Evolutionary conservation across 176 grass and related monocot genomes (phyloP), one percentile per base, ranked within the genome.

Genomic region (Carex pumila): DNA sequence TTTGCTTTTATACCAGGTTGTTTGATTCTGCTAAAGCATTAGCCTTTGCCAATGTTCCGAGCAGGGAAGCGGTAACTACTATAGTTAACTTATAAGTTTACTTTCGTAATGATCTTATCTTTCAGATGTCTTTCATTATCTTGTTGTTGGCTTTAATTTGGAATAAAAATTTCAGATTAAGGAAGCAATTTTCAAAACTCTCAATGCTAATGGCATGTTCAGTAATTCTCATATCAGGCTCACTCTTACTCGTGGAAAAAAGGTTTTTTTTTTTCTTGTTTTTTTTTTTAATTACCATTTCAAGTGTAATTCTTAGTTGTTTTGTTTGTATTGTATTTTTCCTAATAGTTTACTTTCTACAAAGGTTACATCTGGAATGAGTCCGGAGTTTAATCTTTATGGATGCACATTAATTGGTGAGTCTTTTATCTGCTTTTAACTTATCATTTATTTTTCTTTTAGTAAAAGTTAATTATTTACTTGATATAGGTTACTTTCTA

Each of bases 361-460:
- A 65, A 82, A 95, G 95, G 95, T 98, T 77, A 98, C 95, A 89
- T 98, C 95, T 81, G 95, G 92, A 72, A 95, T 98, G 95, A 98
- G 95, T 89, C 95, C 92, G 55, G 83, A 83, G 71, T 98, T 98
- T 85, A 98, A 98, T 89, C 89, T 98, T 55, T 94, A 98, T 91
- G 95, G 95, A 7, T 98, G 95, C 78, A 82, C 71, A 75, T 89
- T 98, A 79, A 98, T 98, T 78, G 95, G 95, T 98, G 25, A 95
- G 49, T 73, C 61, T 87, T 77, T 72, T 61, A 30, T 52, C 65
- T 60, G 21, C 65, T 73, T 47, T 68, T 30, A 49, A 4, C 43
- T 81, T 52, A 52, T 75, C 13, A 75, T 52, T 73, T 74, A 25
- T 77, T 56, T 50, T 77, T 11, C 39, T 71, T 45, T 49, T 45